Percentiles rank a stretch among this genome's conserved stretches.
Evolutionary conservation across 164 flowering plant species (phyloP).

Genomic region (Saururus chinensis): DNA sequence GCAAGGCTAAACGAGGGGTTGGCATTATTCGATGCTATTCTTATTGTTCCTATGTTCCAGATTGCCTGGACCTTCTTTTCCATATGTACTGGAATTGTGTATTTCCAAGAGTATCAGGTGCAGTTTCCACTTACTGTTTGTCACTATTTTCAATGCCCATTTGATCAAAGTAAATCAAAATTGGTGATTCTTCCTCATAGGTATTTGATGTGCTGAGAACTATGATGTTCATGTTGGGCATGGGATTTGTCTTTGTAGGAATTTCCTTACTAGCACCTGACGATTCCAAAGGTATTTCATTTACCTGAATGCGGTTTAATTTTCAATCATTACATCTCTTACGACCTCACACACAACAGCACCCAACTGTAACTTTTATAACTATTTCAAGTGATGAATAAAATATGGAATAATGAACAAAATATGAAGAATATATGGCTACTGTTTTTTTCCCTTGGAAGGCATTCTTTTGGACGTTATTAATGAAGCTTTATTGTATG

Average conservation of each 20-base stretch:
- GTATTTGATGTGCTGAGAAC: conserved; percentile 78
- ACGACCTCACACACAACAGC: not conserved
- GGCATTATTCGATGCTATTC: conserved; percentile 86
- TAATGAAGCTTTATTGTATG: no score
- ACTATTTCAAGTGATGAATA: no score
- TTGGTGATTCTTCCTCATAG: conserved; percentile 24
- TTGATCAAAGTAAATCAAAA: not conserved
- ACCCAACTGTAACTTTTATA: no score
- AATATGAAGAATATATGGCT: no score
- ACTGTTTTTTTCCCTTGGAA: no score
- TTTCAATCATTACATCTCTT: not conserved
- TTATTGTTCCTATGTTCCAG: conserved; percentile 97
- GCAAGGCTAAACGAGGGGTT: conserved; percentile 92
- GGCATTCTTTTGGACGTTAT: not conserved
- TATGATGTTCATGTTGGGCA: conserved; percentile 82
- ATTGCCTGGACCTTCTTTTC: conserved; percentile 98
- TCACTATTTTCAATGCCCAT: not conserved
- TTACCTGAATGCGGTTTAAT: not conserved
- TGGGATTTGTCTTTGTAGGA: conserved; percentile 80
- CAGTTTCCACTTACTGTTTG: not conserved
- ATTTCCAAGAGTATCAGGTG: conserved; percentile 98
- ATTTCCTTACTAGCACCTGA: conserved; percentile 95
- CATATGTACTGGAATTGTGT: conserved; percentile 91
- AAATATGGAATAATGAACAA: no score
- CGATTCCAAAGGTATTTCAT: conserved; percentile 62